phyloP scores from a whole-genome alignment of 768 basidiomycete genomes.

The Lactifluus pinguis region DNA sequence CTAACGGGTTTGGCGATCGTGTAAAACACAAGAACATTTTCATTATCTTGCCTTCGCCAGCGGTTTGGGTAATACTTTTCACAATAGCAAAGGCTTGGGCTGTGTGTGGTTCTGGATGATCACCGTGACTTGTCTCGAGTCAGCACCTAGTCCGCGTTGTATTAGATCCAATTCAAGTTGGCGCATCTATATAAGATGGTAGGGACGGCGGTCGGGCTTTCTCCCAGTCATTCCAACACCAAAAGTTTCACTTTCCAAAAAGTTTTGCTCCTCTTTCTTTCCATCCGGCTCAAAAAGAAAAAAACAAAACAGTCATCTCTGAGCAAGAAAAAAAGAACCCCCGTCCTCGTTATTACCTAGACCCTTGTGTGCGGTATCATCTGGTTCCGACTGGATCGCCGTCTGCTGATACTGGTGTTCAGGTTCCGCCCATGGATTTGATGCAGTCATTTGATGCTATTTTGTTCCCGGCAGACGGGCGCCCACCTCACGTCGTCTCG shows the following conservation, averaged over 20 bases:
- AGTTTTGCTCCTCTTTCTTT: not conserved
- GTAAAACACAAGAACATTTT: not conserved
- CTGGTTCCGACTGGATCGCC: constrained; percentile 3
- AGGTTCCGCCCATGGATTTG: constrained; percentile 45
- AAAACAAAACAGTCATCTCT: too few species aligned
- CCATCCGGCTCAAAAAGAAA: not conserved
- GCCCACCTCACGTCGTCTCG: constrained; percentile 60
- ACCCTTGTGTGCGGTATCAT: not conserved
- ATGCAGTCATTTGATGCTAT: constrained; percentile 58
- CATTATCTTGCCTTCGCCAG: constrained; percentile 2
- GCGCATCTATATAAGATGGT: constrained; percentile 16
- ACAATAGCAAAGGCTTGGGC: not conserved
- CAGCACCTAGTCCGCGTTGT: constrained; percentile 13
- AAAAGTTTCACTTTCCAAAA: not conserved
- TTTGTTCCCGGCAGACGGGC: constrained; percentile 73
- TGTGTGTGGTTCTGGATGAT: constrained; percentile 8
- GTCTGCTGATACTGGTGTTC: constrained; percentile 15
- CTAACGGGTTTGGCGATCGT: constrained; percentile 1
- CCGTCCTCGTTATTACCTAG: not conserved
- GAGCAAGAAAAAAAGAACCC: not conserved
- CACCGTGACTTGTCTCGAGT: not conserved
- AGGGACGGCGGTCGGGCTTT: not conserved
- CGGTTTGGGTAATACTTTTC: not conserved
- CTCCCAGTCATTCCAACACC: not conserved
- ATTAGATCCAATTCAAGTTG: not conserved